These are phyloP conservation scores for Soucietia sequanensis DNA, from an alignment of 805 yeast genomes.

Conservation along the genomic window DNA sequence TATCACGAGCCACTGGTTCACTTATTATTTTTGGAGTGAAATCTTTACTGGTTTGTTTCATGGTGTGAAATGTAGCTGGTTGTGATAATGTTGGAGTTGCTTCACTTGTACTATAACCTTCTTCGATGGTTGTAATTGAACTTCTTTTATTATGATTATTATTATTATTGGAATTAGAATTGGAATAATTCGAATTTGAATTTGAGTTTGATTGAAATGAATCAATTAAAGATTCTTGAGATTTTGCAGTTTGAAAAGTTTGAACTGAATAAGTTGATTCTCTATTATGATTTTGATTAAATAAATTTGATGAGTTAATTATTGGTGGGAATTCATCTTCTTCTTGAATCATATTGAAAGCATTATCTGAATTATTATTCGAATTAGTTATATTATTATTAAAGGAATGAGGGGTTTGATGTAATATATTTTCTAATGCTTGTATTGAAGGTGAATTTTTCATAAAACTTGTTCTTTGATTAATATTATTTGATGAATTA, in stretches of 20 bases:
- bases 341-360: slow-evolving; percentile 6
- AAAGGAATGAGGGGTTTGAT: slow-evolving; percentile 13
- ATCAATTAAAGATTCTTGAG: slow-evolving; percentile 7
- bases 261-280: slow-evolving; percentile 16
- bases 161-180: slow-evolving; percentile 1
- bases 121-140: slow-evolving; percentile 20
- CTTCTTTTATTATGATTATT: slow-evolving; percentile 6
- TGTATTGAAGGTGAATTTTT: slow-evolving; percentile 40
- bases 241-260: slow-evolving; percentile 28
- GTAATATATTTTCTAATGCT: slow-evolving; percentile 36
- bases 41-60: slow-evolving; percentile 12
- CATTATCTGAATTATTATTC: slow-evolving; percentile 12
- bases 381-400: no score
- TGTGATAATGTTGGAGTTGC: slow-evolving; percentile 24
- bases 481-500: slow-evolving; percentile 8
- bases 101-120: slow-evolving; percentile 17
- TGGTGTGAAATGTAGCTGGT: slow-evolving; percentile 23
- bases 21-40: slow-evolving; percentile 10
- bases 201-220: background rate
- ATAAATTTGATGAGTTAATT: slow-evolving; percentile 3
- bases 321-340: slow-evolving; percentile 13
- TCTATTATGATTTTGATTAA: slow-evolving; percentile 1
- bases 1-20: slow-evolving; percentile 1
- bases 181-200: slow-evolving; percentile 1
- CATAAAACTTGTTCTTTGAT: slow-evolving; percentile 26